Percentiles rank a stretch among this genome's conserved stretches.
These are phyloP conservation scores for Aspergillus texensis DNA, from an alignment of 2,329 filamentous ascomycete species.

Conservation along the genomic window DNA sequence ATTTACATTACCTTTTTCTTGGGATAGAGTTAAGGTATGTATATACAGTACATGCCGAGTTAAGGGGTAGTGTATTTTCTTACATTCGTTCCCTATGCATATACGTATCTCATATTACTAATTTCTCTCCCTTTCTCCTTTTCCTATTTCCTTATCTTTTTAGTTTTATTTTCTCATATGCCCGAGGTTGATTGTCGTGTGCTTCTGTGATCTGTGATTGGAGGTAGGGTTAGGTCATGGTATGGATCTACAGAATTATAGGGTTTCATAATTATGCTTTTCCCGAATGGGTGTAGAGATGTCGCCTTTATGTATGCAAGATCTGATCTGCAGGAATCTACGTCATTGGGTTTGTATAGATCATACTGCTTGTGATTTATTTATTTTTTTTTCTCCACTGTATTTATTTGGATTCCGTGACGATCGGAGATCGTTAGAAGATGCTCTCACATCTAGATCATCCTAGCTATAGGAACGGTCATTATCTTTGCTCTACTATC, in stretches of 20 bases:
- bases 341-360: background rate
- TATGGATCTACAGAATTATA: background rate
- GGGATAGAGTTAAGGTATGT: background rate
- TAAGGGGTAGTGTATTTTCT: background rate
- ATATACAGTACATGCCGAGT: background rate
- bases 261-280: background rate
- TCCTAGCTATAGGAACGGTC: slow-evolving; percentile 11
- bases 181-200: no score
- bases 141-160: background rate
- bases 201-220: background rate
- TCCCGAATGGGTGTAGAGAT: background rate
- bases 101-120: slow-evolving; percentile 1
- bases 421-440: background rate
- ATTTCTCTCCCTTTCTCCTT: background rate
- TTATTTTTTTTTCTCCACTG: background rate
- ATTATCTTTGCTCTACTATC: slow-evolving; percentile 20
- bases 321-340: slow-evolving; percentile 3
- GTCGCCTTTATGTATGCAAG: background rate
- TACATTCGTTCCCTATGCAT: background rate
- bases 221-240: background rate
- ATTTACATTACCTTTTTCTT: background rate
- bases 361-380: background rate
- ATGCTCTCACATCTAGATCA: slow-evolving; percentile 1
- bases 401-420: background rate
- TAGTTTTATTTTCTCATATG: background rate